phyloP scores from a whole-genome alignment of 139 green algal genomes.

The Chlamydomonas incerta region DNA sequence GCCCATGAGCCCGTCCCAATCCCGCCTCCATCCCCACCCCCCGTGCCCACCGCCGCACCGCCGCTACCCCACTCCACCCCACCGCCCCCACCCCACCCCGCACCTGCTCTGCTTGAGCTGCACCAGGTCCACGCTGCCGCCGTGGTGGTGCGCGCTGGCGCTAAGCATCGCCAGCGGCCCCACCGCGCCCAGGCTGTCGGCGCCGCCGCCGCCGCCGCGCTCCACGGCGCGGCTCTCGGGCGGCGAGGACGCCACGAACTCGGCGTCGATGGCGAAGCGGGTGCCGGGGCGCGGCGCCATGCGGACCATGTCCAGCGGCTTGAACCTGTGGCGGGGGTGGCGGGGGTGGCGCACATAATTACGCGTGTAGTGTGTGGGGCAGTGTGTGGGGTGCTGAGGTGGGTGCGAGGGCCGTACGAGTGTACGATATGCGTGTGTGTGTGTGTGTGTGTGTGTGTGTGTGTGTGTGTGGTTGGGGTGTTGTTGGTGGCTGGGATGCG shows the following conservation, averaged over 20 bases:
- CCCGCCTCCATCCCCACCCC: too few relatives aligned
- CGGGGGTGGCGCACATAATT: background rate
- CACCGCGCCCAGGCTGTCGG: background rate
- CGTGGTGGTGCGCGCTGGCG: background rate
- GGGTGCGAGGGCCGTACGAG: background rate
- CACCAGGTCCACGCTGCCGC: constrained; percentile 17
- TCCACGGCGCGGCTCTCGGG: constrained; percentile 46
- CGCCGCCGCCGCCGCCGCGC: background rate
- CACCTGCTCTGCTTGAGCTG: constrained; percentile 47
- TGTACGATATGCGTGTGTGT: background rate
- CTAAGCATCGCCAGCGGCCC: background rate
- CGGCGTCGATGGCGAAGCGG: constrained; percentile 92
- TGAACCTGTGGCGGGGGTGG: constrained; percentile 62
- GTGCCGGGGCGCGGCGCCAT: constrained; percentile 67
- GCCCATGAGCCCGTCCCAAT: too few relatives aligned
- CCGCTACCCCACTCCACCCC: background rate
- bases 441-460: background rate
- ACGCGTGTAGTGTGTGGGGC: too few relatives aligned
- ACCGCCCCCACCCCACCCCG: background rate
- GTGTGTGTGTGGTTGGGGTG: too few relatives aligned
- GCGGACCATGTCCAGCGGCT: constrained; percentile 62
- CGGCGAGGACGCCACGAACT: constrained; percentile 90
- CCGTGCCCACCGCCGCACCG: too few relatives aligned
- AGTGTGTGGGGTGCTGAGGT: too few relatives aligned
- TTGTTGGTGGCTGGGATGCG: too few relatives aligned